A percentile compares a stretch with the other conserved stretches of the same genome.
These are phyloP conservation scores for Phytophthora lateralis DNA, from an alignment of 352 stramenopile species.

Conservation along the genomic window DNA sequence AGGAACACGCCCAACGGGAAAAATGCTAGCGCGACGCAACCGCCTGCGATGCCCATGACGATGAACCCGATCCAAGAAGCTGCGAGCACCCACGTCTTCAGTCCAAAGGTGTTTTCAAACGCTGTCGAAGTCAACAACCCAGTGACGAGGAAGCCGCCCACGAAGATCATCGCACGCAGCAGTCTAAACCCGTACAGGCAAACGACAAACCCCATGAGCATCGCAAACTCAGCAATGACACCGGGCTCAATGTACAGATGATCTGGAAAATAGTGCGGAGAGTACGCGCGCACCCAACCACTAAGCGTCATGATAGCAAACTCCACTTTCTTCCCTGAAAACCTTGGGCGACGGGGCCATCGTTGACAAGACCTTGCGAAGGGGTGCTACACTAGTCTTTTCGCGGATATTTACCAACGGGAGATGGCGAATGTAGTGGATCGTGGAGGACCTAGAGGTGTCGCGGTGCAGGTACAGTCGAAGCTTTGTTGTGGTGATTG, in stretches of 20 bases:
- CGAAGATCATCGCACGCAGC: constrained; percentile 49
- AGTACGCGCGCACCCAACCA: constrained; percentile 7
- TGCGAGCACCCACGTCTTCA: constrained; percentile 47
- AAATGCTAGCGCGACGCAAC: constrained; percentile 49
- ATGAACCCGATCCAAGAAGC: constrained; percentile 62
- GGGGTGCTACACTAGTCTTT: constrained; percentile 6
- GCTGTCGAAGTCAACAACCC: constrained; percentile 51
- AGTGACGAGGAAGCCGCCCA: constrained; percentile 57
- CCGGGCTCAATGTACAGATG: constrained; percentile 45
- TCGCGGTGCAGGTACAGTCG: constrained; percentile 26
- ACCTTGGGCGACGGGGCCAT: constrained; percentile 1
- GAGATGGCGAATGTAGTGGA: neutral
- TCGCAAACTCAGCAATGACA: constrained; percentile 52
- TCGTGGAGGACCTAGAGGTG: constrained; percentile 7
- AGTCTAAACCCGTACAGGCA: constrained; percentile 61
- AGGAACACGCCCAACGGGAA: constrained; percentile 60
- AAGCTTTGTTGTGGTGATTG: neutral
- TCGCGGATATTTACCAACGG: constrained; percentile 11
- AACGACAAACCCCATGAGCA: constrained; percentile 50
- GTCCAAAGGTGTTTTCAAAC: constrained; percentile 46
- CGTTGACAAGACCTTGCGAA: constrained; percentile 7
- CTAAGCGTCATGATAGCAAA: constrained; percentile 2
- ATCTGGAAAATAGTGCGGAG: constrained; percentile 29
- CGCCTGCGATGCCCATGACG: constrained; percentile 38
- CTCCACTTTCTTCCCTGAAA: neutral